Conservation (phyloP, 768 basidiomycete species). For the Galerina marginata region DNA sequence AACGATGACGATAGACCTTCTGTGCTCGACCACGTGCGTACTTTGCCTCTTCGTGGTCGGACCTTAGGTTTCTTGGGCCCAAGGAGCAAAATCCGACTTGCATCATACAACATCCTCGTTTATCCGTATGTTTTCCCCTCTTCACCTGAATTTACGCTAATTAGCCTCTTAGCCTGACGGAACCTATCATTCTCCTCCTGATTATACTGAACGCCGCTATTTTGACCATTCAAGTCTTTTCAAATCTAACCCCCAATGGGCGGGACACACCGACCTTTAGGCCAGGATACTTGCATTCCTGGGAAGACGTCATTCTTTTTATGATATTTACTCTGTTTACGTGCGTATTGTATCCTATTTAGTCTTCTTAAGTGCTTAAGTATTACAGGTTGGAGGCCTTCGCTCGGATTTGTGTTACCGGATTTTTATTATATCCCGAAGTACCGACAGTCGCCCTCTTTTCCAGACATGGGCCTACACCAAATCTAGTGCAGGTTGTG, state of each 20-base stretch:
- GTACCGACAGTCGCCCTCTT: slow-evolving; percentile 58
- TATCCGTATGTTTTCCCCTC: slow-evolving; percentile 60
- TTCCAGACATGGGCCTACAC: slow-evolving; percentile 34
- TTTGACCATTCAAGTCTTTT: slow-evolving; percentile 80
- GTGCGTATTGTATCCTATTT: slow-evolving; percentile 47
- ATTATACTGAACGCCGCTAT: slow-evolving; percentile 86
- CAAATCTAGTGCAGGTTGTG: slow-evolving; percentile 34
- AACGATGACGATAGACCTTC: slow-evolving; percentile 43
- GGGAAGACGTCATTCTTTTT: slow-evolving; percentile 92
- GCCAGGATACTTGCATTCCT: slow-evolving; percentile 81
- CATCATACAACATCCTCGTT: slow-evolving; percentile 70
- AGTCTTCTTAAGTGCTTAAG: neutral
- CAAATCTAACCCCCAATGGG: slow-evolving; percentile 49
- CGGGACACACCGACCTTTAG: slow-evolving; percentile 45
- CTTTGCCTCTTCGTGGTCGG: slow-evolving; percentile 69
- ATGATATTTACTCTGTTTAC: slow-evolving; percentile 85
- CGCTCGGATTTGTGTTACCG: slow-evolving; percentile 89
- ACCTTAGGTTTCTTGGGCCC: slow-evolving; percentile 82
- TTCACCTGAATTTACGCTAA: slow-evolving; percentile 1
- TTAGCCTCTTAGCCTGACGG: slow-evolving; percentile 70
- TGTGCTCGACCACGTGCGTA: slow-evolving; percentile 47
- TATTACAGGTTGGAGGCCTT: slow-evolving; percentile 75
- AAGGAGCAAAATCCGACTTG: slow-evolving; percentile 63
- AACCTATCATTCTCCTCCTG: slow-evolving; percentile 80
- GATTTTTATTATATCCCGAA: slow-evolving; percentile 87